phyloP scores from a whole-genome alignment of 306 rosid species.

The Hippophae rhamnoides region DNA sequence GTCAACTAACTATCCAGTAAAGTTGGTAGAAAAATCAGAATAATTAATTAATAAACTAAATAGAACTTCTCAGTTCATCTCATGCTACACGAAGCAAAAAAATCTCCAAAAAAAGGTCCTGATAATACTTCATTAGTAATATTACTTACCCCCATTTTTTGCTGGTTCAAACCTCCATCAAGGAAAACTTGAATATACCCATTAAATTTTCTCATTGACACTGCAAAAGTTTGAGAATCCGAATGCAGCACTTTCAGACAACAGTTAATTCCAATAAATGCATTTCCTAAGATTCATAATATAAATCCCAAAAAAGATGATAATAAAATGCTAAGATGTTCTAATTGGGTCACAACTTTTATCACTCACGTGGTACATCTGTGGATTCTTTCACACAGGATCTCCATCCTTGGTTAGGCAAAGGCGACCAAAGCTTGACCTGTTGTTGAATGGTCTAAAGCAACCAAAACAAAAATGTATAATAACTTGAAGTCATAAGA shows the following conservation, averaged over 20 bases:
- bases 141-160: conserved; percentile 84
- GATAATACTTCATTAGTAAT: not conserved
- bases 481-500: conserved; percentile 1
- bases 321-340: not conserved
- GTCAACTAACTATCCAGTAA: not conserved
- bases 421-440: conserved; percentile 65
- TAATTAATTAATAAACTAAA: conserved; percentile 2
- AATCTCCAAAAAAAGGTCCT: not conserved
- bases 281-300: not conserved
- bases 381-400: conserved; percentile 37
- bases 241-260: conserved; percentile 9
- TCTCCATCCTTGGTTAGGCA: conserved; percentile 71
- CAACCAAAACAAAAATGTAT: not conserved
- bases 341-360: not conserved
- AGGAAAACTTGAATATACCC: conserved; percentile 92
- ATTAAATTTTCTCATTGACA: conserved; percentile 40
- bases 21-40: not conserved
- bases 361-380: conserved; percentile 51
- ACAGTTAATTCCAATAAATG: not conserved
- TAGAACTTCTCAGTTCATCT: not conserved
- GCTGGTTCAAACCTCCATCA: conserved; percentile 97
- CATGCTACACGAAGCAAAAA: not conserved
- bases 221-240: conserved; percentile 30
- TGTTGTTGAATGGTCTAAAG: conserved; percentile 27
- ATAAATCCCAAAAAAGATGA: not conserved